Evolutionary conservation across 352 stramenopile species (phyloP), one percentile per base, ranked within the genome.

Genomic region (Pythium diclinum): DNA sequence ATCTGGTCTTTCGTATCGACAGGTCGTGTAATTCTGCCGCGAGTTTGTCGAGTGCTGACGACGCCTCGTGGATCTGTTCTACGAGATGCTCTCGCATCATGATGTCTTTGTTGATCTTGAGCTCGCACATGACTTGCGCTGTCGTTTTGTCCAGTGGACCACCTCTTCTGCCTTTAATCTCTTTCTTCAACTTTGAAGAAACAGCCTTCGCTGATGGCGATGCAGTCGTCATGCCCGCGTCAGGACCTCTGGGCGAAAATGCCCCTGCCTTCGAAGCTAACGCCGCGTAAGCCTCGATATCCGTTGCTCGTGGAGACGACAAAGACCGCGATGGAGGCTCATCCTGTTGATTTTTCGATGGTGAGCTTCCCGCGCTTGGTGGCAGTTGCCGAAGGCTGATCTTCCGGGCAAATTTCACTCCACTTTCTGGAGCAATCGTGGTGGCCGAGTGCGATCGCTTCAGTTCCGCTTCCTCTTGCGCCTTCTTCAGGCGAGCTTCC

Each of bases 91-190:
- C 78, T 6, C 81, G 77, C 62, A 83, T 67, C 56, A 87, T 72
- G 48, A 89, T 85, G 16, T 85, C 73, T 59, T 87, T 89, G 14
- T 70, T 81, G 34, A 83, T 73, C 28, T 65, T 59, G 8, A 89
- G 54, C 32, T 88, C 81, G 28, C 74, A 74, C 21, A 87, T 51
- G 28, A 85, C 74, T 42, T 83, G 70, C 10, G 49, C 61, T 1
- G 58, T 68, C 2, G 68, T 59, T 28, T 70, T 70, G 58, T 74
- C 59, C 1, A 49, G 19, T 6, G 48, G 13, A 25, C 23, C 14
- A 25, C 23, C 14, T 33, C 47, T 55, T 17, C 34, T n/a, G 17
- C 51, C 32, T 0, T 36, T 58, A 10, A 17, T 38, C n/a, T 46
- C 23, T 56, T 17, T 54, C 53, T 4, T 34, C 11, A 3, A 13